A percentile compares a stretch with the other conserved stretches of the same genome.
These are phyloP conservation scores for Kockiozyma suomiensis DNA, from an alignment of 805 yeast genomes.

Conservation along the genomic window DNA sequence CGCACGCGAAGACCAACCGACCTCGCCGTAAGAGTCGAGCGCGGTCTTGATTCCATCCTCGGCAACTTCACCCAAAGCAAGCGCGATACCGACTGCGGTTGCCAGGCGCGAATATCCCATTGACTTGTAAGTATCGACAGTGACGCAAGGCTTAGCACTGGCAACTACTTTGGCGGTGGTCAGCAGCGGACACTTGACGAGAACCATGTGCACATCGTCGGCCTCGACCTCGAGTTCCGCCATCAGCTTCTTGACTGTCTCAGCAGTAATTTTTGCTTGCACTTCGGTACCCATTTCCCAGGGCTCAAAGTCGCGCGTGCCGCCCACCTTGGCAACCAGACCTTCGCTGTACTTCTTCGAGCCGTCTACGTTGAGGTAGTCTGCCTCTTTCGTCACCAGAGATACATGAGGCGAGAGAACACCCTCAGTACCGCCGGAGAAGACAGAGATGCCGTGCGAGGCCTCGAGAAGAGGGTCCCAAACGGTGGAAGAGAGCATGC, in stretches of 20 bases:
- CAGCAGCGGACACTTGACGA: slow-evolving; percentile 33
- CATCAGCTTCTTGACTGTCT: slow-evolving; percentile 24
- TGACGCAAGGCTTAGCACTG: slow-evolving; percentile 29
- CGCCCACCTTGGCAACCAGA: slow-evolving; percentile 32
- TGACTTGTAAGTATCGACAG: slow-evolving; percentile 33
- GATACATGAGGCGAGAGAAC: slow-evolving; percentile 33
- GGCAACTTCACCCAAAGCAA: slow-evolving; percentile 30
- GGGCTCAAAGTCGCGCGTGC: slow-evolving; percentile 33
- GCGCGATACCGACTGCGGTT: slow-evolving; percentile 32
- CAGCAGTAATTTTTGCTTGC: slow-evolving; percentile 30
- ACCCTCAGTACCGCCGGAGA: slow-evolving; percentile 35
- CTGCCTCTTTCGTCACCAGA: slow-evolving; percentile 27
- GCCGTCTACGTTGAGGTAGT: slow-evolving; percentile 23
- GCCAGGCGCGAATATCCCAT: slow-evolving; percentile 36
- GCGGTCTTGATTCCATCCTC: slow-evolving; percentile 24
- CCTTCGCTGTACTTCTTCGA: slow-evolving; percentile 25
- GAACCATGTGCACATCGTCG: slow-evolving; percentile 34
- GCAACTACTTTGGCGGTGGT: slow-evolving; percentile 34
- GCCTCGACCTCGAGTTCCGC: slow-evolving; percentile 26
- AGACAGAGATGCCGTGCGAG: slow-evolving; percentile 28
- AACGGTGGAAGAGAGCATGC: slow-evolving; percentile 33
- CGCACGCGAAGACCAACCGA: slow-evolving; percentile 34
- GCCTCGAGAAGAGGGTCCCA: slow-evolving; percentile 33
- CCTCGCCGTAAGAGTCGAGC: slow-evolving; percentile 29
- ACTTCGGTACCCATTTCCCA: slow-evolving; percentile 35